Evolutionary conservation across 495 filamentous ascomycete genomes (phyloP).

Genomic region (Penicillium simplicissimum): DNA sequence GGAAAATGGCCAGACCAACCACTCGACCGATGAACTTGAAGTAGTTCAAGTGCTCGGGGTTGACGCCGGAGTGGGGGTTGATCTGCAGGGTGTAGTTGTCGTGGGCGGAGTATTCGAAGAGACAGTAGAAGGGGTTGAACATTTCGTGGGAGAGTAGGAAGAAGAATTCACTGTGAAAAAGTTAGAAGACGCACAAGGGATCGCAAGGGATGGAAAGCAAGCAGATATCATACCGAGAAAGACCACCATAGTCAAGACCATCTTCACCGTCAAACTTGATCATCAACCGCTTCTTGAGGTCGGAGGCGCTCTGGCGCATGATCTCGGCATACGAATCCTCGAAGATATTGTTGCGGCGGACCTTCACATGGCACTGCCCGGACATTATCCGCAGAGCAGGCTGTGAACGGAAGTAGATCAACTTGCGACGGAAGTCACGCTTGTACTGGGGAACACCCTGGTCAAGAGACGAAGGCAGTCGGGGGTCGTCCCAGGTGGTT

Average conservation of each 20-base stretch:
- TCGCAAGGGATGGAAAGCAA: background rate
- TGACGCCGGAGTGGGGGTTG: constrained; percentile 99
- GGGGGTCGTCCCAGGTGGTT: constrained; percentile 98
- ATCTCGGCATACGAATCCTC: constrained; percentile 99
- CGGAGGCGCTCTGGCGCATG: constrained; percentile 92
- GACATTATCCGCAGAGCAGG: constrained; percentile 92
- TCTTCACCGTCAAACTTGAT: constrained; percentile 99
- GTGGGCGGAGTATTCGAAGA: constrained; percentile 99
- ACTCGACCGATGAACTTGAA: constrained; percentile 99
- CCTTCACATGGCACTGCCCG: constrained; percentile 97
- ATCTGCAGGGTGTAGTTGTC: constrained; percentile 99
- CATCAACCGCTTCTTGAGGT: constrained; percentile 97
- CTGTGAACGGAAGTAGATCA: constrained; percentile 99
- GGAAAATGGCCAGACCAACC: constrained; percentile 97
- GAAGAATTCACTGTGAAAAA: constrained; percentile 82
- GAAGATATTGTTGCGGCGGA: constrained; percentile 93
- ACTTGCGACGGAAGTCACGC: constrained; percentile 94
- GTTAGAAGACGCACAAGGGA: constrained; percentile 26
- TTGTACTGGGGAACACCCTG: constrained; percentile 99
- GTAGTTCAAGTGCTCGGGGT: constrained; percentile 98
- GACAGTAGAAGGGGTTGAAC: constrained; percentile 99
- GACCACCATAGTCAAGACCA: constrained; percentile 95
- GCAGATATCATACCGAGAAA: constrained; percentile 65
- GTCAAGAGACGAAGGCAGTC: constrained; percentile 91
- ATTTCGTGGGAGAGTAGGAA: constrained; percentile 99